Percentiles rank a stretch among this genome's conserved stretches.
Evolutionary conservation across 1,284 basidiomycete genomes (phyloP).

Genomic region (Boletus mariae): DNA sequence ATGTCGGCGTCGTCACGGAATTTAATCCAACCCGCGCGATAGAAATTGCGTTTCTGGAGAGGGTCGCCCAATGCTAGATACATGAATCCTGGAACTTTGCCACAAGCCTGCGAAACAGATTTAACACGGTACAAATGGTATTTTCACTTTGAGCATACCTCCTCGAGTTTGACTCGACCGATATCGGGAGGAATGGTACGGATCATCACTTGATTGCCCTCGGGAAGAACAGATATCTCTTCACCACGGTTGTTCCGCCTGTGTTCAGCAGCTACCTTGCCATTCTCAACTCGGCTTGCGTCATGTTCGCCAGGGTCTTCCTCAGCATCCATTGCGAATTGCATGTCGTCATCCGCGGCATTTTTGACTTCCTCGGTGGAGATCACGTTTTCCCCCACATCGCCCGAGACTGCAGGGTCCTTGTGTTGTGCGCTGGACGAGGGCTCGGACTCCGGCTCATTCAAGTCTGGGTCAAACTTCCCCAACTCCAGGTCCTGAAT

Average conservation of each 20-base stretch:
- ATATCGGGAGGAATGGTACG: constrained; percentile 91
- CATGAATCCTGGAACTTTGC: constrained; percentile 63
- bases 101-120: constrained; percentile 48
- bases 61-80: constrained; percentile 90
- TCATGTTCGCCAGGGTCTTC: constrained; percentile 66
- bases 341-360: constrained; percentile 55
- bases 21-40: constrained; percentile 88
- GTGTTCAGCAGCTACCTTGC: constrained; percentile 45
- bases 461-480: constrained; percentile 73
- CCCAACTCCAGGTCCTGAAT: constrained; percentile 77
- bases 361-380: constrained; percentile 48
- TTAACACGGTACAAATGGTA: constrained; percentile 6
- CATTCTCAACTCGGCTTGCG: constrained; percentile 54
- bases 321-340: constrained; percentile 64
- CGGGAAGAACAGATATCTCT: constrained; percentile 71
- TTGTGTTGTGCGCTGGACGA: constrained; percentile 42
- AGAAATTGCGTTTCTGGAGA: constrained; percentile 83
- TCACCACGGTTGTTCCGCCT: constrained; percentile 58
- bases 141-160: constrained; percentile 48
- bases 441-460: constrained; percentile 50
- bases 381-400: constrained; percentile 29
- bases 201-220: constrained; percentile 89
- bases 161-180: constrained; percentile 81
- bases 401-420: constrained; percentile 41
- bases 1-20: constrained; percentile 84